Base-by-base conservation (phyloP, 192 early-diverging fungal genomes). In the Backusella liffmaniae region DNA sequence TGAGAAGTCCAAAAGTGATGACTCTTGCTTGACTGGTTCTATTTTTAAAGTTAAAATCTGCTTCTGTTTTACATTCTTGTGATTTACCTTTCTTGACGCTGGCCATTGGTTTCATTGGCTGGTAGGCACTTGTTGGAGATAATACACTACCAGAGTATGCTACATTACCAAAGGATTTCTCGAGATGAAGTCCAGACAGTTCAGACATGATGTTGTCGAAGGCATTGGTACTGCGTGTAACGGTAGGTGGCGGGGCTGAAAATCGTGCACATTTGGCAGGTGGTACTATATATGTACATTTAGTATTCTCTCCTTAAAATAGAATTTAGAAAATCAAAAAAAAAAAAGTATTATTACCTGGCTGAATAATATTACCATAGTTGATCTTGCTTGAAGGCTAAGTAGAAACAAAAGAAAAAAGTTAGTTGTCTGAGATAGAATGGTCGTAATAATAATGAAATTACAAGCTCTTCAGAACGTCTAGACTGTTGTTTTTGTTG, bases 351-450 rank as follows among this genome's bases (percentile, higher is more conserved):
- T 29, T 10, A 5, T 62, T 62, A 62, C 56, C 56, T 62, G 56
- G 56, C 21, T 62, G 56, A 62, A 62, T 62, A 62, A 62, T 62
- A 62, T 62, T 62, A 62, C 56, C 26, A 62, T 62, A 62, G 56
- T 62, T 62, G 26, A 62, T 62, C 56, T 62, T 62, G 56, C 4
- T 62, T 62, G 26, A 62, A 29, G 56, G 56, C 56, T 62, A 59
- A 59, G 23, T 26, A 7, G 21, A 59, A 59, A 56, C 16, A 21
- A 53, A 53, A 21, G 9, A 62, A 62, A 62, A 9, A 29, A 26
- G 26, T 62, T 62, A 29, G 21, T 4, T 29, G 23, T 4, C n/a
- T 29, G 21, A 8, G 2, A 0, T 16, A 16, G 4, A 44, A 44
- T 44, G 4, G 13, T 44, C 42, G 0, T 44, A 44, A 16, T 44